Evolutionary conservation across 495 filamentous ascomycete genomes (phyloP), one percentile per base, ranked within the genome.

Genomic region (Aspergillus conjunctus): DNA sequence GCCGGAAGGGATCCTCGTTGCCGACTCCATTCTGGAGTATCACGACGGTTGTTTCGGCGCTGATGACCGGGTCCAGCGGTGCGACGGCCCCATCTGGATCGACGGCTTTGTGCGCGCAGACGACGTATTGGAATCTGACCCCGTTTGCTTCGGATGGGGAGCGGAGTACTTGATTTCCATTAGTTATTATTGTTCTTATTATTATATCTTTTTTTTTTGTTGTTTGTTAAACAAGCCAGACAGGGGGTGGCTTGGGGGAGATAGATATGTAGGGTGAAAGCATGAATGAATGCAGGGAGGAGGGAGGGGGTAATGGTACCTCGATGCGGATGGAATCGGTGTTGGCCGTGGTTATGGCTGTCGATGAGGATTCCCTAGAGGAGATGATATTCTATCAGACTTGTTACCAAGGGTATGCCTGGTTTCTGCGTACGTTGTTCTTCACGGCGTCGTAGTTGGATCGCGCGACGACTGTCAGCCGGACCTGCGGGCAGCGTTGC

Each of bases 11-110:
- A 11, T 81, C 81, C 59, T 90, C 87, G 26, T 89, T 86, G 26
- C 87, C 87, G 10, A 90, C 80, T 26, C 87, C 87, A 69, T 90
- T 90, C 60, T 90, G 87, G 52, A 89, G 85, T 33, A 90, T 73
- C 18, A 90, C 84, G 59, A 90, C 81, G 0, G 73, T 72, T 1
- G 73, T 75, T 3, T 60, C 62, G 1, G 66, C 66, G 33, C 68
- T 65, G 11, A 81, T 66, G 14, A 66, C 80, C 8, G 81, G 73
- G 15, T 65, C 63, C n/a, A 84, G 69, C 7, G 69, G 59, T 3
- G 64, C 53, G 5, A 71, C 68, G 0, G 76, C 73, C 0, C 66
- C 59, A 6, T 68, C 68, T 22, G 77, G 77, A 31, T 82, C 73
- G 37, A 83, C 73, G 11, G 81, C 81, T 62, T 84, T 84, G 61